phyloP scores from a whole-genome alignment of 2,329 filamentous ascomycete species.

The Trichoderma sp. region DNA sequence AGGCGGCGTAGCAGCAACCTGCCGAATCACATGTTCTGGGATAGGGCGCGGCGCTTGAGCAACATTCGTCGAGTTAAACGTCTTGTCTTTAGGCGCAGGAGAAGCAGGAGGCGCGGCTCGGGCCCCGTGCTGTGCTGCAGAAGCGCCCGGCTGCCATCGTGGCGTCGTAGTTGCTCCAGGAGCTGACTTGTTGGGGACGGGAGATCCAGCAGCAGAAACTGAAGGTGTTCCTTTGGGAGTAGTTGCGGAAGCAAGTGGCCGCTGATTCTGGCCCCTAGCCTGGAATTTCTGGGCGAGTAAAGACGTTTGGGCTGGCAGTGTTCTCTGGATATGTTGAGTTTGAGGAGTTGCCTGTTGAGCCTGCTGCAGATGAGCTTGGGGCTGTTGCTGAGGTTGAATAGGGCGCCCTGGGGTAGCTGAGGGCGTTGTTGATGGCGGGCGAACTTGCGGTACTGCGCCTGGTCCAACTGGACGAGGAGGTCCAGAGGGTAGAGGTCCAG shows the following conservation, averaged over 20 bases:
- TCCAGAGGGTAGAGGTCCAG: constrained; percentile 39
- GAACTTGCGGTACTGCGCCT: constrained; percentile 32
- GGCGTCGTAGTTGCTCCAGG: constrained; percentile 30
- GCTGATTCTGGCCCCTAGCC: constrained; percentile 28
- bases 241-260: constrained; percentile 39
- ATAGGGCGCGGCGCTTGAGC: constrained; percentile 41
- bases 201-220: constrained; percentile 33
- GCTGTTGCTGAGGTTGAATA: constrained; percentile 36
- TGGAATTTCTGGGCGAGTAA: constrained; percentile 26
- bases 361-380: constrained; percentile 28
- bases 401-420: constrained; percentile 40
- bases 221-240: constrained; percentile 30
- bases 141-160: constrained; percentile 38
- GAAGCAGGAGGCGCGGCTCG: constrained; percentile 32
- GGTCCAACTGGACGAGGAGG: constrained; percentile 34
- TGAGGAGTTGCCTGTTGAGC: constrained; percentile 1
- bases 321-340: constrained; percentile 10
- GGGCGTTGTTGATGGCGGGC: constrained; percentile 39
- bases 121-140: constrained; percentile 32
- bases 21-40: constrained; percentile 46
- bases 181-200: constrained; percentile 1
- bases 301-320: constrained; percentile 16
- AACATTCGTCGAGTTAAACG: constrained; percentile 34
- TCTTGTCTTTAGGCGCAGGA: constrained; percentile 36
- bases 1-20: constrained; percentile 40